Evolutionary conservation across 2,329 filamentous ascomycete genomes (phyloP).

Genomic region (Apiospora aurea): DNA sequence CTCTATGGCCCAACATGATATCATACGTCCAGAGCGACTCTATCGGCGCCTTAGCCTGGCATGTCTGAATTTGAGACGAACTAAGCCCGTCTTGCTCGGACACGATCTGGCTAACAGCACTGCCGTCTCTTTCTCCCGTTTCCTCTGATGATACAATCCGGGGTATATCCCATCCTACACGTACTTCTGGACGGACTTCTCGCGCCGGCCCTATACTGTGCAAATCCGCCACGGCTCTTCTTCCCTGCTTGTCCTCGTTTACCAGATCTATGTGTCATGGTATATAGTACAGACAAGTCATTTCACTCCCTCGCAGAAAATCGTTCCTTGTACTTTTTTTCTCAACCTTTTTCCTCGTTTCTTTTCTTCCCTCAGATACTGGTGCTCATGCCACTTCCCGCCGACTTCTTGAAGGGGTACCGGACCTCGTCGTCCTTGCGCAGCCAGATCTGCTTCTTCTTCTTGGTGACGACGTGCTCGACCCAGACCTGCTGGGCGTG

Average conservation of each 20-base stretch:
- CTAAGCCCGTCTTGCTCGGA: background rate
- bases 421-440: constrained; percentile 80
- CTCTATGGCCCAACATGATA: constrained; percentile 28
- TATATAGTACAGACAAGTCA: background rate
- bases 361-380: background rate
- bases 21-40: constrained; percentile 21
- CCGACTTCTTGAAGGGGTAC: constrained; percentile 63
- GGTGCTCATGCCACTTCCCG: background rate
- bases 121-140: background rate
- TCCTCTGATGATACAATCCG: constrained; percentile 1
- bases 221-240: background rate
- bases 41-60: constrained; percentile 8
- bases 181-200: background rate
- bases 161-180: constrained; percentile 19
- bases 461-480: constrained; percentile 86
- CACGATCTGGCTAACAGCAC: background rate
- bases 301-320: background rate
- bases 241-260: background rate
- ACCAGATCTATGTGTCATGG: background rate
- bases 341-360: background rate
- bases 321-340: background rate
- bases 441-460: constrained; percentile 86
- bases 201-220: background rate
- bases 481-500: constrained; percentile 84
- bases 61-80: background rate